Percentiles rank a stretch among this genome's conserved stretches.
Conservation (phyloP, 371 early-diverging fungal genomes). For the Dichotomocladium elegans region DNA sequence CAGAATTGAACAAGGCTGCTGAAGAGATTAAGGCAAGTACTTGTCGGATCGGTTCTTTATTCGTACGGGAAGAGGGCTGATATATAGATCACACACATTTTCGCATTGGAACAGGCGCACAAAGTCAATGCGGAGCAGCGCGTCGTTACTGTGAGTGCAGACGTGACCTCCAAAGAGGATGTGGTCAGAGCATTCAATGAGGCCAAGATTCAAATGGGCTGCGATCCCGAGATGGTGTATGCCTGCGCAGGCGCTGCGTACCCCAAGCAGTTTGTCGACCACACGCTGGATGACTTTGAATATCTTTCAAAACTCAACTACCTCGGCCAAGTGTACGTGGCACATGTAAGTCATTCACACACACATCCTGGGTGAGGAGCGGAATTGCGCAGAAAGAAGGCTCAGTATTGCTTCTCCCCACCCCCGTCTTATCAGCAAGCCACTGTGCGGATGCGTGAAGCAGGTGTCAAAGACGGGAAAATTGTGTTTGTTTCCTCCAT, state of each 20-base stretch:
- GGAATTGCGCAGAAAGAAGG: no score
- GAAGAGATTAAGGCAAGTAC: slow-evolving; percentile 54
- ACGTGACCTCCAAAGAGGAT: slow-evolving; percentile 56
- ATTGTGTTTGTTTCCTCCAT: slow-evolving; percentile 82
- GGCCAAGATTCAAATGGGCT: slow-evolving; percentile 54
- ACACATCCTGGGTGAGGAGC: background rate
- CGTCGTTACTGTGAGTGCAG: slow-evolving; percentile 51
- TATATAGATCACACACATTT: background rate
- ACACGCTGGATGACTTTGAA: slow-evolving; percentile 59
- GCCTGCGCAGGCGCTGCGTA: slow-evolving; percentile 70
- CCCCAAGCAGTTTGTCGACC: slow-evolving; percentile 77
- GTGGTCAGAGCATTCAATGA: slow-evolving; percentile 58
- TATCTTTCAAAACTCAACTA: slow-evolving; percentile 72
- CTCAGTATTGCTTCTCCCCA: background rate
- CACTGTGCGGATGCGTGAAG: slow-evolving; percentile 60
- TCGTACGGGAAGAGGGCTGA: no score
- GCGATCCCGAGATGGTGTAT: slow-evolving; percentile 71
- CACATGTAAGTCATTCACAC: slow-evolving; percentile 53
- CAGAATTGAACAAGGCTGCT: slow-evolving; percentile 51
- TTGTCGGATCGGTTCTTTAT: no score
- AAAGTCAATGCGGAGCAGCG: slow-evolving; percentile 33
- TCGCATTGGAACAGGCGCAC: background rate
- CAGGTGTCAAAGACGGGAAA: slow-evolving; percentile 56
- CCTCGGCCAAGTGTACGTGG: slow-evolving; percentile 71
- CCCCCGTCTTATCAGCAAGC: slow-evolving; percentile 47